Percentiles rank a stretch among this genome's conserved stretches.
Conservation (phyloP, 345 rosid species). For the Euphorbia peplus region DNA sequence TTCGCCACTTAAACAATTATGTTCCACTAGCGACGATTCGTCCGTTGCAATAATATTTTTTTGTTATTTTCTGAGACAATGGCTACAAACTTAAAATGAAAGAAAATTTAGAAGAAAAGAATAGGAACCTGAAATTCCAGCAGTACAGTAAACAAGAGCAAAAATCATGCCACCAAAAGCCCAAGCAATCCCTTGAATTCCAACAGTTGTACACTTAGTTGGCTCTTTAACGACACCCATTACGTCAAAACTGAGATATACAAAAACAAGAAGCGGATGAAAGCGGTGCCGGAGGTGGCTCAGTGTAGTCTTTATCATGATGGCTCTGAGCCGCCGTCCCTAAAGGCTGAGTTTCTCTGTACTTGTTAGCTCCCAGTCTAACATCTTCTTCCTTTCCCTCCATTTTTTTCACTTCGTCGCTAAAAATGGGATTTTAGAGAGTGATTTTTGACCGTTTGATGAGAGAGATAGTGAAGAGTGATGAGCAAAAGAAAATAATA, state of each 20-base stretch:
- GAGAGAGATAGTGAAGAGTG: not conserved
- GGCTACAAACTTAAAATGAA: no score
- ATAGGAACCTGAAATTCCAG: slow-evolving; percentile 19
- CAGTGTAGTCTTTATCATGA: slow-evolving; percentile 22
- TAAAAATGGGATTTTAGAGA: not conserved
- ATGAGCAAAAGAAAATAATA: no score
- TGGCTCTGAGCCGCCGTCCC: slow-evolving; percentile 26
- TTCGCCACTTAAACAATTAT: no score
- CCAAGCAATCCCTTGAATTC: slow-evolving; percentile 26
- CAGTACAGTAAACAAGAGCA: slow-evolving; percentile 23
- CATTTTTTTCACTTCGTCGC: not conserved
- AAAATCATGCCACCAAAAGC: slow-evolving; percentile 25
- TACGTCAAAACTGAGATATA: slow-evolving; percentile 19
- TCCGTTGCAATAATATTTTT: no score
- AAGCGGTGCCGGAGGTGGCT: slow-evolving; percentile 21
- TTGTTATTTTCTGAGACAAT: no score
- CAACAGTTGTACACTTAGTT: slow-evolving; percentile 14
- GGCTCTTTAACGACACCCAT: slow-evolving; percentile 14
- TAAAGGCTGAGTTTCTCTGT: slow-evolving; percentile 20
- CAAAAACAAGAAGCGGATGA: slow-evolving; percentile 17
- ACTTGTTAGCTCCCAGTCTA: slow-evolving; percentile 26
- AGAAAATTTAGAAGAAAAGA: not conserved
- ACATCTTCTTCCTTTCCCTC: slow-evolving; percentile 29
- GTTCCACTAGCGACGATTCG: no score
- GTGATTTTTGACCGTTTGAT: slow-evolving; percentile 4